Percentiles rank a stretch among this genome's conserved stretches.
These are phyloP conservation scores for Pythium vanterpoolii DNA, from an alignment of 352 stramenopile species.

Conservation along the genomic window DNA sequence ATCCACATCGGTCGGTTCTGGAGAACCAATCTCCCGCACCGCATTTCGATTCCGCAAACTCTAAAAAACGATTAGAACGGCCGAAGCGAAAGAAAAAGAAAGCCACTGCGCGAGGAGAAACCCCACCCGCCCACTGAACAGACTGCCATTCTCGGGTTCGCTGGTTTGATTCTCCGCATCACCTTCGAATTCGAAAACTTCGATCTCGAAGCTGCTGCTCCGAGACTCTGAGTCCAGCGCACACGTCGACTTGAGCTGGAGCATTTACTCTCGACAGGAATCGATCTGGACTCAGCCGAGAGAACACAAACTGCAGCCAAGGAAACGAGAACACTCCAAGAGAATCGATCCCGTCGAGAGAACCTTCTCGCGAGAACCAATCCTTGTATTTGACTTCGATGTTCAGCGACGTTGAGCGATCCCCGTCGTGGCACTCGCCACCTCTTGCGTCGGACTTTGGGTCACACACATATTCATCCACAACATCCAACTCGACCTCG, in stretches of 20 bases:
- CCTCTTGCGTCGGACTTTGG: conserved; percentile 2
- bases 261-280: background rate
- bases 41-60: background rate
- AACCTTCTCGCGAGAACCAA: background rate
- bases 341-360: conserved; percentile 12
- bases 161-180: background rate
- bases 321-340: background rate
- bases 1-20: background rate
- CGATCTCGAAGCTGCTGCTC: background rate
- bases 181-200: background rate
- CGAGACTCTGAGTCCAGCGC: background rate
- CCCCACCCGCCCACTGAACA: background rate
- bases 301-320: background rate
- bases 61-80: background rate
- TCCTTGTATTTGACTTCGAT: too few species aligned
- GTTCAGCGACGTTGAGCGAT: conserved; percentile 29
- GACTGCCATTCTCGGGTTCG: background rate
- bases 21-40: background rate
- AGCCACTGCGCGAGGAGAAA: conserved; percentile 12
- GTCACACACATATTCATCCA: conserved; percentile 3
- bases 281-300: background rate
- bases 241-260: background rate
- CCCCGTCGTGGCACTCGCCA: conserved; percentile 21
- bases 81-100: conserved; percentile 11
- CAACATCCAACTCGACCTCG: background rate